Base-by-base conservation (phyloP, 106 monocot species). In the Dioscorea alata region DNA sequence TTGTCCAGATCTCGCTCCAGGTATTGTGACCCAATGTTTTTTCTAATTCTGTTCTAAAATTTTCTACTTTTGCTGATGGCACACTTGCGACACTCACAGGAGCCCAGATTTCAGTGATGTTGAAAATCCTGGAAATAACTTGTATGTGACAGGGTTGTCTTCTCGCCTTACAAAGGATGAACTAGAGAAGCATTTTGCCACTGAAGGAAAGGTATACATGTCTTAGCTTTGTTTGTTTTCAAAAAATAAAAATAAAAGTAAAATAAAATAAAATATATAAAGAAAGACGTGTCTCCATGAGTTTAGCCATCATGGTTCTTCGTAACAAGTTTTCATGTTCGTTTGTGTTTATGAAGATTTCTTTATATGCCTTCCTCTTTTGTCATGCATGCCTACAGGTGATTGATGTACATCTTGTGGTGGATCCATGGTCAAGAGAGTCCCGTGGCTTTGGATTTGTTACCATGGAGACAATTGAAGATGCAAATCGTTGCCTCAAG, bases 371-470 rank as follows among this genome's bases (percentile, higher is more conserved):
- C 42, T 3, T 42, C 42, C 6, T 42, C 42, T 42, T 42, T 42
- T 6, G 42, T 42, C 42, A 42, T 42, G 42, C 10, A 64, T 33
- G 59, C 13, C 13, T 68, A 22, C 69, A 94, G 94, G 90, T 94
- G 33, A 54, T 74, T 71, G 88, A 95, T 74, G 74, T 79, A 13
- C 88, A 82, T 68, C 79, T 91, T 53, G 95, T 95, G 20, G 31
- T 79, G 33, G 90, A 95, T 61, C 95, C 88, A 21, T 84, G 81
- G 79, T 88, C 90, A 28, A 91, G 83, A 72, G 88, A 91, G 75
- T 88, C 85, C 2, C 91, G 91, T 53, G 94, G 94, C 4, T 95
- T 95, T 86, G 94, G 88, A 33, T 95, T 91, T 74, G 90, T 95
- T 53, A 91, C 88, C 18, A 91, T 95, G 94, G 74, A 61, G 17